Base-by-base conservation (phyloP, 176 grass and related monocot genomes). In the Zoysia japonica region DNA sequence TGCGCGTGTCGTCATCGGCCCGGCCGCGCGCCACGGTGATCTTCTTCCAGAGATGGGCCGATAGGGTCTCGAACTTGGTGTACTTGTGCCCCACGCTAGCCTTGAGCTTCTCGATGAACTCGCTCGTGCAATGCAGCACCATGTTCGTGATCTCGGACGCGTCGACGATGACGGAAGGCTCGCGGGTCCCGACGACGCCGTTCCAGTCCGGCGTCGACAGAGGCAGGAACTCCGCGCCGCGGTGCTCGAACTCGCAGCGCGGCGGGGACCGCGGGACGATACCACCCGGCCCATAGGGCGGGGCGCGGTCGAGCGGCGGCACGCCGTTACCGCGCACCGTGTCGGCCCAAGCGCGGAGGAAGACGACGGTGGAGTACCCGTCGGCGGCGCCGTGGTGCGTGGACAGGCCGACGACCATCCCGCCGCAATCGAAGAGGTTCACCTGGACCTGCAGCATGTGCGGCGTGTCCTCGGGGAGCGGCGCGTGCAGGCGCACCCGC, bases 391-490 rank as follows among this genome's bases (percentile, higher is more conserved):
- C 70, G 80, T 89, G 90, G 45, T 89, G 81, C 5, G 67, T 0
- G 8, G 87, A 73, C 14, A 70, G 36, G 7, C 65, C 84, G 78
- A 93, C 1, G 2, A 87, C 77, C 37, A 89, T 41, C 1, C 90
- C 87, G 14, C 90, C 90, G 62, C 87, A 89, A 0, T 53, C 41
- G 45, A 89, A 93, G 0, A 80, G 80, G 77, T 80, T 93, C 19
- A 93, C 55, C 84, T 93, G 90, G 3, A 93, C 59, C 28, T 82
- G 19, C n/a, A 89, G 60, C 72, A 82, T 1, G 45, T 89, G 52
- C 15, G 52, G 80, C 6, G 68, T 47, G 54, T 16, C 53, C 12
- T 37, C 6, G 6, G 2, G 68, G 39, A 53, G 17, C 4, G 35
- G 15, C 10, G 60, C 67, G 71, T 89, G 73, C 1, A 89, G 87